These are phyloP conservation scores for Vitis hybrid DNA, from an alignment of 177 flowering plant genomes.

Conservation along the genomic window DNA sequence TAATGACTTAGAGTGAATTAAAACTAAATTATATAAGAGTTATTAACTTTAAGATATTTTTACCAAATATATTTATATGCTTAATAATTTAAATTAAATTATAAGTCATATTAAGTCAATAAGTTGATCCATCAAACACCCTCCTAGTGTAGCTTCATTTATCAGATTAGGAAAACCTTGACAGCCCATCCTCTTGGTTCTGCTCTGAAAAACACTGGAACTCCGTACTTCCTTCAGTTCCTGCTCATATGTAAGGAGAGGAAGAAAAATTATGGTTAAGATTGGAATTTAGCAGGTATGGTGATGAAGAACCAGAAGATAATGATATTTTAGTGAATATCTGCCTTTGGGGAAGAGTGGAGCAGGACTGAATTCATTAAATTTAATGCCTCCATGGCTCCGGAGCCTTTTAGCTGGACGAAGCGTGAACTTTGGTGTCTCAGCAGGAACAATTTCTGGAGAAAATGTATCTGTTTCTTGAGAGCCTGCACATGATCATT, in stretches of 20 bases:
- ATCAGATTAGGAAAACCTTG: conserved; percentile 42
- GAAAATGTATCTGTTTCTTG: conserved; percentile 22
- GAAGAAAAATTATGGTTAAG: not conserved
- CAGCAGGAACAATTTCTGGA: conserved; percentile 24
- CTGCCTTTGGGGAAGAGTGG: conserved; percentile 35
- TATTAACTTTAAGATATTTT: too few species aligned
- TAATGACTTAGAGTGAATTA: too few species aligned
- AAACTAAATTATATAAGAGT: too few species aligned
- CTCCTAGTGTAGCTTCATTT: too few species aligned
- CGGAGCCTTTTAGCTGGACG: conserved; percentile 34
- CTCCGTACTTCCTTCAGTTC: conserved; percentile 29
- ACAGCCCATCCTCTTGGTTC: conserved; percentile 48
- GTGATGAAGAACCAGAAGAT: not conserved
- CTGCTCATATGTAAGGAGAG: conserved; percentile 25
- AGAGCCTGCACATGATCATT: conserved; percentile 31
- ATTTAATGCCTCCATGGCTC: conserved; percentile 15
- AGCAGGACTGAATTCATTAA: conserved; percentile 24
- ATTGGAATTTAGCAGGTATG: not conserved
- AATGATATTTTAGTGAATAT: not conserved
- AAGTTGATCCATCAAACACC: too few species aligned
- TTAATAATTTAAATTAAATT: too few species aligned
- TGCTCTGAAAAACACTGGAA: conserved; percentile 31
- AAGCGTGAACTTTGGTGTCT: conserved; percentile 22
- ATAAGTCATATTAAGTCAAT: too few species aligned
- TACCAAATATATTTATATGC: not conserved